Base-by-base conservation (phyloP, 1,284 basidiomycete species). In the Ustilago cynodontis region DNA sequence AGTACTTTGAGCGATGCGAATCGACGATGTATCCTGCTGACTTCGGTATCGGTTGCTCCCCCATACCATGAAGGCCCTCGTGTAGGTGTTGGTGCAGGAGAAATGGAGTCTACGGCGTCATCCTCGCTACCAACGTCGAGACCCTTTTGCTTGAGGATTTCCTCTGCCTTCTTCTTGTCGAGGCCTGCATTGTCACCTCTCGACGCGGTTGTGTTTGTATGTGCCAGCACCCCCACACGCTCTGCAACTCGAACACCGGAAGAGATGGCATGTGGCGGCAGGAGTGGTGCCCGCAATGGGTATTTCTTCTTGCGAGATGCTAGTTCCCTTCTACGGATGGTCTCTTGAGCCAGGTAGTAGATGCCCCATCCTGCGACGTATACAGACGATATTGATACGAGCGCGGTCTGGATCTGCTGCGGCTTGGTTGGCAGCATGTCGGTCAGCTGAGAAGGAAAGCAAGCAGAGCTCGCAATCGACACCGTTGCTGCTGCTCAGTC, bases 21-120 rank as follows among this genome's bases (percentile, higher is more conserved):
- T 73, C 86, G 78, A n/a, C 79, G 73, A 71, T 82, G 86, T 60
- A 88, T 81, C 1, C 86, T 83, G 13, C 79, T 79, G 59, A 86
- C 84, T 71, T 88, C 88, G 39, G 81, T 35, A 20, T 64, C 70
- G 6, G 65, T 61, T 16, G 80, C 81, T 11, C 68, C 64, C 9
- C 81, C 81, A 43, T 77, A 77, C 81, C 81, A 82, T 9, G 63
- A 55, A 10, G 58, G 47, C 2, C 55, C 54, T 13, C 59, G 68
- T 33, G 57, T 55, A 1, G 61, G 52, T 16, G 52, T 51, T 7
- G 56, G 33, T 45, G 22, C 43, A n/a, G 43, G 43, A 31, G 61
- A 37, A 22, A 26, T 61, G 16, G 55, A 52, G 22, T 33, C 39
- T 24, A 28, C 43, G 37, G 52, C 37, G 11, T 28, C 53, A 43